phyloP scores from a whole-genome alignment of 2,329 filamentous ascomycete species.

The Xylariales sp. region DNA sequence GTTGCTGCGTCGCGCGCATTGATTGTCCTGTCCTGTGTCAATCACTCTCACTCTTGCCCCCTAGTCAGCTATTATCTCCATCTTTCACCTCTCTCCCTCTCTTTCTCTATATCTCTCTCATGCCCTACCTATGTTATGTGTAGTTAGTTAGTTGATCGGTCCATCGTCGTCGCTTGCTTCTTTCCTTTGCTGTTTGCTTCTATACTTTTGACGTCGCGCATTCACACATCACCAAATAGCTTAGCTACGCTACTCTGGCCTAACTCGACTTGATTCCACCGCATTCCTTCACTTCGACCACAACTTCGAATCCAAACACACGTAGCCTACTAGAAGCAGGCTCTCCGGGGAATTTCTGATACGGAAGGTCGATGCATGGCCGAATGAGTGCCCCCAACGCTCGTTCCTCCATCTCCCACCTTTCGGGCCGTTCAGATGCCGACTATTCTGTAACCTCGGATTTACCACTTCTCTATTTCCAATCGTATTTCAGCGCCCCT shows the following conservation, averaged over 20 bases:
- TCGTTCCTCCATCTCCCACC: constrained; percentile 18
- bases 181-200: constrained; percentile 1
- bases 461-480: constrained; percentile 10
- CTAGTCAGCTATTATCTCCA: background rate
- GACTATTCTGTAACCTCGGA: constrained; percentile 26
- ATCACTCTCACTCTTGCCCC: constrained; percentile 4
- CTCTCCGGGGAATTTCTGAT: background rate
- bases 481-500: constrained; percentile 17
- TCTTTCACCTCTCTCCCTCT: background rate
- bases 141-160: background rate
- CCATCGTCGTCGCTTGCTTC: background rate
- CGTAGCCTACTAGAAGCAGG: background rate
- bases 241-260: background rate
- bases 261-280: background rate
- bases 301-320: background rate
- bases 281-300: background rate
- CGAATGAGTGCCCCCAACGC: constrained; percentile 12
- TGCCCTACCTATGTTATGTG: background rate
- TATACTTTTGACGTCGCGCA: constrained; percentile 2
- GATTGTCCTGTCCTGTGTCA: constrained; percentile 9
- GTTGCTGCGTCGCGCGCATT: constrained; percentile 19
- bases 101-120: background rate
- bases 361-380: constrained; percentile 10
- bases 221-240: background rate
- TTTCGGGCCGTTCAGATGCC: constrained; percentile 28